phyloP scores from a whole-genome alignment of 305 asterid species.

The Fraxinus xanthoxyloides region DNA sequence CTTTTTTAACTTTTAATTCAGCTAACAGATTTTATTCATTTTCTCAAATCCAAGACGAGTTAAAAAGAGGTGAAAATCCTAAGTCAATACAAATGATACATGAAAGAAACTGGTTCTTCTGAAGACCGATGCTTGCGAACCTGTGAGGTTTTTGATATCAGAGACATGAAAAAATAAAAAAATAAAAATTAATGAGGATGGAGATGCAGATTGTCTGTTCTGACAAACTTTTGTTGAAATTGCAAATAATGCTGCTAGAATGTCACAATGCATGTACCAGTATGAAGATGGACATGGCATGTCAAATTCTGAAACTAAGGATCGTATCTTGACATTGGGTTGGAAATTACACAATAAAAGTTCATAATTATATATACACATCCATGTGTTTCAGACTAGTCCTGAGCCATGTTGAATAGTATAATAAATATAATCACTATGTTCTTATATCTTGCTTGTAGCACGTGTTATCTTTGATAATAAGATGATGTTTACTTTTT shows the following conservation, averaged over 20 bases:
- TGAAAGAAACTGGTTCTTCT: slow-evolving; percentile 28
- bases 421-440: too few species aligned
- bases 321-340: slow-evolving; percentile 4
- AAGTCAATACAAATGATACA: slow-evolving; percentile 33
- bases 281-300: slow-evolving; percentile 34
- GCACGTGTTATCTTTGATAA: background rate
- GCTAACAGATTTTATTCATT: background rate
- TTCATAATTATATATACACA: background rate
- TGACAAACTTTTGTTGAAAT: slow-evolving; percentile 9
- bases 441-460: background rate
- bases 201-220: background rate
- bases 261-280: slow-evolving; percentile 21
- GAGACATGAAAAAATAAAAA: slow-evolving; percentile 28
- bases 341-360: background rate
- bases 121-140: slow-evolving; percentile 25
- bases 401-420: background rate
- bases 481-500: background rate
- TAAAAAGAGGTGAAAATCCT: slow-evolving; percentile 29
- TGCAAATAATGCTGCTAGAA: slow-evolving; percentile 23
- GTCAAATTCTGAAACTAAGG: slow-evolving; percentile 23
- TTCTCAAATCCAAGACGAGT: slow-evolving; percentile 21
- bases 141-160: slow-evolving; percentile 18
- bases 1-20: background rate
- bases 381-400: background rate
- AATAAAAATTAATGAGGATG: slow-evolving; percentile 27